A percentile compares a stretch with the other conserved stretches of the same genome.
phyloP scores from a whole-genome alignment of 2,329 filamentous ascomycete species.

The Rasamsonia emersonii region DNA sequence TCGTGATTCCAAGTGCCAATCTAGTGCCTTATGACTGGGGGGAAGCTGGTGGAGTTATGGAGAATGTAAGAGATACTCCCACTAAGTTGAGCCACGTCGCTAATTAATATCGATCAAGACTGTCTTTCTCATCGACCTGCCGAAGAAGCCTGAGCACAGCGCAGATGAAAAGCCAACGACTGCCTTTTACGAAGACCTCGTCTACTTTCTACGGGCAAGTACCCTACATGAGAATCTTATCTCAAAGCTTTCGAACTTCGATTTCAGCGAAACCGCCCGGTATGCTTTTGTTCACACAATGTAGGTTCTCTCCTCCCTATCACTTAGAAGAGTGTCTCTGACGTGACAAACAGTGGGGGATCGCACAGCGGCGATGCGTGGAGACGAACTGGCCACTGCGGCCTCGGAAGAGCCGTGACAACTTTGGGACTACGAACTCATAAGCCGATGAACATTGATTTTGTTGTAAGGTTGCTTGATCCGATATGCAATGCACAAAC shows the following conservation, averaged over 20 bases:
- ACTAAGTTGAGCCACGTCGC: neutral
- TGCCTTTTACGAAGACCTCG: constrained; percentile 60
- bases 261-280: constrained; percentile 64
- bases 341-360: constrained; percentile 41
- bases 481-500: constrained; percentile 1
- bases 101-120: constrained; percentile 40
- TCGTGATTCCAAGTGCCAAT: constrained; percentile 84
- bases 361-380: constrained; percentile 43
- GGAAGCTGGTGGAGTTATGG: constrained; percentile 60
- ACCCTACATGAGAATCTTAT: constrained; percentile 57
- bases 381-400: constrained; percentile 59
- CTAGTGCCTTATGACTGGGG: constrained; percentile 84
- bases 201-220: constrained; percentile 60
- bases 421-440: constrained; percentile 53
- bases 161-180: constrained; percentile 26
- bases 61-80: constrained; percentile 55
- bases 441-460: constrained; percentile 58
- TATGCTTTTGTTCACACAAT: constrained; percentile 81
- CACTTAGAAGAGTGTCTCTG: constrained; percentile 8
- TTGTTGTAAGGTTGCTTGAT: constrained; percentile 48
- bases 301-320: constrained; percentile 40
- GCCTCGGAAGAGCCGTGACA: constrained; percentile 59
- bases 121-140: constrained; percentile 88
- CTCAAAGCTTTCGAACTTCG: constrained; percentile 64
- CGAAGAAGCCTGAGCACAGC: constrained; percentile 34